phyloP scores from a whole-genome alignment of 305 asterid genomes.

The Solanum hybrid region DNA sequence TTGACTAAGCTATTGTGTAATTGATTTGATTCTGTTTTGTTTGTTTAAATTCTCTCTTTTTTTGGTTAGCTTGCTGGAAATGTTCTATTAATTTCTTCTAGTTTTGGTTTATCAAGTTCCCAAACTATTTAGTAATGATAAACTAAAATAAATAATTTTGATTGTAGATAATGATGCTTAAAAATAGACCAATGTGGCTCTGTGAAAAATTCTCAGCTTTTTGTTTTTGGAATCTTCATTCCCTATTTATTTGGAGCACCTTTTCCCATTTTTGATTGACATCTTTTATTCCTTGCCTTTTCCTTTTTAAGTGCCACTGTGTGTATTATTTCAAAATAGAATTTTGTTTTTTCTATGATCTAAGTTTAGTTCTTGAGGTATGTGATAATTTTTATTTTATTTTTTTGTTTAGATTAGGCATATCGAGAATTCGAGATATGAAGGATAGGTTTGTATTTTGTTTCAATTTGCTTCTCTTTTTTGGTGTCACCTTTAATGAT shows the following conservation, averaged over 20 bases:
- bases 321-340: slow-evolving; percentile 1
- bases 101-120: not conserved
- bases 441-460: not conserved
- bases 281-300: slow-evolving; percentile 17
- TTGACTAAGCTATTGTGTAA: not conserved
- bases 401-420: not conserved
- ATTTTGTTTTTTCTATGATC: slow-evolving; percentile 2
- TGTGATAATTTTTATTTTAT: not conserved
- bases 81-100: not conserved
- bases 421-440: not conserved
- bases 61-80: not conserved
- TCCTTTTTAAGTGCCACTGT: slow-evolving; percentile 4
- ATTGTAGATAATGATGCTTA: slow-evolving; percentile 13
- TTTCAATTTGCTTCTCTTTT: not conserved
- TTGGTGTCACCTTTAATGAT: not conserved
- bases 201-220: slow-evolving; percentile 13
- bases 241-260: slow-evolving; percentile 19
- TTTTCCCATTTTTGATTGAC: slow-evolving; percentile 20
- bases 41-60: not conserved
- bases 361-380: slow-evolving; percentile 7
- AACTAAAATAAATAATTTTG: not conserved
- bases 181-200: slow-evolving; percentile 10
- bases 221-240: slow-evolving; percentile 44
- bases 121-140: not conserved
- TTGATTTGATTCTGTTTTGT: not conserved